Base-by-base conservation (phyloP, 2,329 filamentous ascomycete genomes). In the Sporothrix luriei region DNA sequence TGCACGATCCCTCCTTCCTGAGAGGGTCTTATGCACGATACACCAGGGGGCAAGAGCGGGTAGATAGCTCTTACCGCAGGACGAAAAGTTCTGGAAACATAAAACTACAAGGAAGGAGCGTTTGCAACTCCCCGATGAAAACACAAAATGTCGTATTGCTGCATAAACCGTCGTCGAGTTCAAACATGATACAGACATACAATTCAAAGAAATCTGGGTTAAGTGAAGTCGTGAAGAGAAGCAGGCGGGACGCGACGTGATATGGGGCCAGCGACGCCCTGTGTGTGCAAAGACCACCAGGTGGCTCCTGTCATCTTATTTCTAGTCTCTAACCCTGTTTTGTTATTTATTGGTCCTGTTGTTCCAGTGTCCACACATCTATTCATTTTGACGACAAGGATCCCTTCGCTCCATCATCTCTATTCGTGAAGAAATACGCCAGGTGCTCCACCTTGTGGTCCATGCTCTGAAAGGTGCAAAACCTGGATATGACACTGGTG, bases 21-120 rank as follows among this genome's bases (percentile, higher is more conserved):
- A 49, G 26, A 64, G 61, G 61, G 24, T n/a, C 43, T 33, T 48
- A 64, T 64, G 61, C 43, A 64, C 14, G 61, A n/a, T 24, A 40
- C 43, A 52, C 19, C 46, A 62, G 57, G 48, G 40, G 33, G 14
- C 48, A 66, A 26, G 14, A 52, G 24, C 13, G 46, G 51, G 64
- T 66, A 48, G 49, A 16, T 54, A 43, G 48, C 59, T 48, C 43
- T 29, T 64, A 13, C 59, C 59, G 14, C 57, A 38, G 46, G 38
- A 62, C 46, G 38, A 3, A 16, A 3, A 16, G 40, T 19, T 46
- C 13, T 40, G 11, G 40, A 43, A 13, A 11, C 40, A 13, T 9
- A 6, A 11, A 43, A 11, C 24, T 5, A 46, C 11, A 46, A 5
- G 57, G 38, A 62, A 46, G 40, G 57, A 62, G 38, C 57, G 38